Conservation (phyloP, 2,329 filamentous ascomycete genomes). For the Diatrype stigma region DNA sequence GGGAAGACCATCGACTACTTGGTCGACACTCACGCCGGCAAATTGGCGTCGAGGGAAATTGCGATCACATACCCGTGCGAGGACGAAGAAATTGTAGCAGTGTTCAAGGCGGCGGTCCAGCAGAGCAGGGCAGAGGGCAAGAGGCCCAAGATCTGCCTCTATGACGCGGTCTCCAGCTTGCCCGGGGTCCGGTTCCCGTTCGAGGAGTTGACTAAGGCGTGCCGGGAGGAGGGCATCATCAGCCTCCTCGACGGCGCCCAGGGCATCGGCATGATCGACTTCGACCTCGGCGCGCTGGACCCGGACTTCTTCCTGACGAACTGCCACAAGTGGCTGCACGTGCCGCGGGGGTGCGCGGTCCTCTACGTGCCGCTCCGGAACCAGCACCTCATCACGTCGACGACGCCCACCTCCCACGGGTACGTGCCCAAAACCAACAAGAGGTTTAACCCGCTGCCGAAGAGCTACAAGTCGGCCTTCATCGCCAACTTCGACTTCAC, state of each 20-base stretch:
- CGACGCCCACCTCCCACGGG: conserved; percentile 76
- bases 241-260: conserved; percentile 84
- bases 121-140: conserved; percentile 52
- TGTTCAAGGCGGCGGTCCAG: conserved; percentile 57
- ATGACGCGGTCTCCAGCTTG: conserved; percentile 75
- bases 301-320: conserved; percentile 87
- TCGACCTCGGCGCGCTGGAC: conserved; percentile 63
- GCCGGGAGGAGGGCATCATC: conserved; percentile 62
- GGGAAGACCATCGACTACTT: conserved; percentile 69
- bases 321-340: conserved; percentile 86
- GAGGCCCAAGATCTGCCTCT: conserved; percentile 63
- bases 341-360: conserved; percentile 74
- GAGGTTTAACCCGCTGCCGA: conserved; percentile 39
- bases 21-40: conserved; percentile 56
- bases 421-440: conserved; percentile 49
- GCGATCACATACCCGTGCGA: conserved; percentile 63
- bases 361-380: conserved; percentile 75
- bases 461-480: conserved; percentile 52
- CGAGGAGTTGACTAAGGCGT: conserved; percentile 60
- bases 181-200: conserved; percentile 81
- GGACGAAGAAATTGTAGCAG: conserved; percentile 60
- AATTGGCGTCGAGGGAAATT: conserved; percentile 49
- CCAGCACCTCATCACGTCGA: conserved; percentile 69
- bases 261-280: conserved; percentile 70
- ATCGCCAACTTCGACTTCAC: conserved; percentile 70